Conservation (phyloP, 345 rosid species). For the Cardamine occulta region DNA sequence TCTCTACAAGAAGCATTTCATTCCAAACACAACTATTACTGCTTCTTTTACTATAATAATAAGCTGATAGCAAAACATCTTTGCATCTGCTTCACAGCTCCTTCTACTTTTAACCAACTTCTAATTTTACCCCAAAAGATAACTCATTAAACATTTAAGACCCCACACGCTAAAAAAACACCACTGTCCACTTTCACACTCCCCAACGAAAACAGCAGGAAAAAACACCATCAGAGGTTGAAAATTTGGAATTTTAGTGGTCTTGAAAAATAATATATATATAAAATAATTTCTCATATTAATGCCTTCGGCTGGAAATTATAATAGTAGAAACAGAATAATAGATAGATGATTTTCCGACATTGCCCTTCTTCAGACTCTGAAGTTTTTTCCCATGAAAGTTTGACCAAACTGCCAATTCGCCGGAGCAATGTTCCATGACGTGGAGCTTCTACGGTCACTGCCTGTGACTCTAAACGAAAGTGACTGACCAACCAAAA, state of each 20-base stretch:
- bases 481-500: constrained; percentile 60
- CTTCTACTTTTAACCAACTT: constrained; percentile 35
- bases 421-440: constrained; percentile 71
- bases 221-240: constrained; percentile 30
- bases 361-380: constrained; percentile 45
- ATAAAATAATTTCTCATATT: constrained; percentile 1
- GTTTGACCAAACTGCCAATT: constrained; percentile 83
- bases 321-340: neutral
- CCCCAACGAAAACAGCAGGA: constrained; percentile 31
- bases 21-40: constrained; percentile 20
- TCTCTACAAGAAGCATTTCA: constrained; percentile 40
- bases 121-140: constrained; percentile 30
- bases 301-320: constrained; percentile 42
- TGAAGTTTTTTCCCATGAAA: constrained; percentile 69
- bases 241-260: constrained; percentile 25
- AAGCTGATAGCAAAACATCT: constrained; percentile 4
- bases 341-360: constrained; percentile 8
- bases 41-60: constrained; percentile 12
- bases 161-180: constrained; percentile 32
- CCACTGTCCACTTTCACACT: constrained; percentile 35
- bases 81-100: constrained; percentile 23
- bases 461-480: constrained; percentile 65
- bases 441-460: constrained; percentile 67
- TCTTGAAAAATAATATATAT: constrained; percentile 27
- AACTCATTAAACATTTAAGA: constrained; percentile 23